Evolutionary conservation across 2,329 filamentous ascomycete species (phyloP), one percentile per base, ranked within the genome.

Genomic region (Metarhizium robertsii): DNA sequence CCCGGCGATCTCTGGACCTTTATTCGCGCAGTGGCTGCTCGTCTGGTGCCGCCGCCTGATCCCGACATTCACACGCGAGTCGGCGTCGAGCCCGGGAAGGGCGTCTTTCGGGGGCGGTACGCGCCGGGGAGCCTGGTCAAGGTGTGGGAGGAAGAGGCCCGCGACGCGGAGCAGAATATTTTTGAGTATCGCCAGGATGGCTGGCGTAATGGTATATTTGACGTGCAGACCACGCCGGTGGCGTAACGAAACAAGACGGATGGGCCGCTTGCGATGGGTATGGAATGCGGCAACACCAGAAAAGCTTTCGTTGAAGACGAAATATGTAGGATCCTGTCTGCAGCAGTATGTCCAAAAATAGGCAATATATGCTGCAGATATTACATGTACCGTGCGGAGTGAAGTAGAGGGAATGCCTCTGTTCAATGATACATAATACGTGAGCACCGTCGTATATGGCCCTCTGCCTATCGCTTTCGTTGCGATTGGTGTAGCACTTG

Each of bases 161-260:
- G 75, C 25, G 76, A 78, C 58, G 90, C 89, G 0, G 78, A 78
- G 20, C 88, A 95, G 69, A 79, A 84, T 45, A 82, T 95, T 42
- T 84, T 92, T 60, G 87, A 92, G 60, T 85, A 84, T 65, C 81
- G 85, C 55, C 75, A 75, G 50, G 84, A 79, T 16, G 88, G 87
- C 0, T 96, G 91, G 91, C 80, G 87, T 62, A 96, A 95, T 68
- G 84, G 84, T 49, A 85, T 95, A n/a, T 95, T 96, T 64, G 77
- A 83, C 60, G 69, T 78, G 11, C 66, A 66, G 36, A 71, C 73
- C n/a, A 64, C 57, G n/a, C 60, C 57, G n/a, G 61, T 59, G 2
- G 48, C 46, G 47, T 55, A 32, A 53, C 10, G 30, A 7, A 14
- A 34, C 25, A 32, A 32, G 25, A 16, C 47, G 16, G 25, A 16